Base-by-base conservation (phyloP, 495 filamentous ascomycete species). In the Aspergillus diversus region DNA sequence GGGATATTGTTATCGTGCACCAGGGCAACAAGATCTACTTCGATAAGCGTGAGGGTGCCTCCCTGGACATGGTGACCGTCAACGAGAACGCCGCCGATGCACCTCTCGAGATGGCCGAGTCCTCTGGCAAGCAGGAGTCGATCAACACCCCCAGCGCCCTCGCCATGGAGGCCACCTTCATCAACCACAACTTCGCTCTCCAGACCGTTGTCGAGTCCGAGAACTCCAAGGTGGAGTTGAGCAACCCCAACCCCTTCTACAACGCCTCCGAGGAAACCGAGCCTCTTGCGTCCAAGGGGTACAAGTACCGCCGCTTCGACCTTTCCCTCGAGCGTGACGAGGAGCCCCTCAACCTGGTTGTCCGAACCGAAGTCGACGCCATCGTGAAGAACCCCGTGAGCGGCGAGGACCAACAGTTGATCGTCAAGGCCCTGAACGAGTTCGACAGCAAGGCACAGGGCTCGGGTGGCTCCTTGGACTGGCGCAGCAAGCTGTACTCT, bases 31-130 rank as follows among this genome's bases (percentile, higher is more conserved):
- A 97, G 84, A 85, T 99, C 76, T 99, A 90, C 85, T 89, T 99
- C 66, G 95, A 99, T 84, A 99, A 99, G 87, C 91, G 95, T 59
- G 93, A 97, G 59, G 91, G 90, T 60, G 90, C 92, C 42, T 89
- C 89, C 13, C 82, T 99, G n/a, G 95, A 99, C 80, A 90, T 97
- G 83, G 92, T 98, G 48, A 96, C 92, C 0, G 95, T 98, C 69
- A 99, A 99, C 80, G 95, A 99, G 80, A 99, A 99, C 75, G 95
- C 95, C n/a, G 89, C 90, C 47, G 95, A 99, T 71, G 93, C 96
- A 9, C 95, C 95, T 15, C 80, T 97, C 46, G 95, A 99, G 74
- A 81, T 89, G 16, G 86, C 91, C 37, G 95, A 99, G 69, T 89
- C 92, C 69, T 69, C 76, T 35, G 73, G 69, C 71, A 96, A 93